Evolutionary conservation across 768 basidiomycete genomes (phyloP).

Genomic region (Tricholoma saponaceum): DNA sequence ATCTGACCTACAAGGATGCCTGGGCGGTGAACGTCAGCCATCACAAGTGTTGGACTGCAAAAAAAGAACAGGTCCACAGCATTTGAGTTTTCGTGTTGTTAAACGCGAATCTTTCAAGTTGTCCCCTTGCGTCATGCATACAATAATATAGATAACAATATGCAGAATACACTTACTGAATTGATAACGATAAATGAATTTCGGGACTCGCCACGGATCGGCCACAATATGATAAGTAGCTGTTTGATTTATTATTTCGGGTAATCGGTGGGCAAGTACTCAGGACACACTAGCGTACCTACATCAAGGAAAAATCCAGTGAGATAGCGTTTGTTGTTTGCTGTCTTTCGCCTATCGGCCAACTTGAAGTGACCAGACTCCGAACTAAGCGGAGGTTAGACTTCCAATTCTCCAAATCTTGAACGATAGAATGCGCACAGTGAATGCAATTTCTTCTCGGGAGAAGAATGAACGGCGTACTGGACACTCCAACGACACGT

Average conservation of each 20-base stretch:
- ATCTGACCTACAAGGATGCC: slow-evolving; percentile 24
- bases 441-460: neutral
- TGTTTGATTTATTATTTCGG: neutral
- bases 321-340: too few species aligned
- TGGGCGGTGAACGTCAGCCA: neutral
- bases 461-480: neutral
- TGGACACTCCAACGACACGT: neutral
- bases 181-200: neutral
- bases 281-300: neutral
- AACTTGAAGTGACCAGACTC: neutral
- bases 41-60: neutral
- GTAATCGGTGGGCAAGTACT: neutral
- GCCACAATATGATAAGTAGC: neutral
- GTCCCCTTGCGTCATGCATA: neutral
- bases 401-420: neutral
- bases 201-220: neutral
- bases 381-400: neutral
- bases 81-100: neutral
- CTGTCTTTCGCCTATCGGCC: neutral
- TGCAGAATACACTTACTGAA: neutral
- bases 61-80: neutral
- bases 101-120: neutral
- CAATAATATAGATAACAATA: neutral
- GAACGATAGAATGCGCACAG: neutral
- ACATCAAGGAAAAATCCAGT: neutral